Evolutionary conservation across 2,329 filamentous ascomycete species (phyloP), one percentile per base, ranked within the genome.

Genomic region (Cercospora citrullina): DNA sequence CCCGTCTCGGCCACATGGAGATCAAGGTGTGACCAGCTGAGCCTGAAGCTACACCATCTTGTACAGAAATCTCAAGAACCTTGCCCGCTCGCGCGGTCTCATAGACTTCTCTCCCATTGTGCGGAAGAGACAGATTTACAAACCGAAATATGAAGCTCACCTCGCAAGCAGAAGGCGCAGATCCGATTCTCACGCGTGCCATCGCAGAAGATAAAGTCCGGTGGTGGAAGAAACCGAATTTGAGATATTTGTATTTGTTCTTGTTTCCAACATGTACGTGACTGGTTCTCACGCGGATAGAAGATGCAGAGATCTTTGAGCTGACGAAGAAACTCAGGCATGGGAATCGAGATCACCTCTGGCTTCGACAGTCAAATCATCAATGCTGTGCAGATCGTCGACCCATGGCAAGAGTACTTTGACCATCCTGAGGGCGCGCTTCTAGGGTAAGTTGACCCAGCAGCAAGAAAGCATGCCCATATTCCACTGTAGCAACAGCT

Each of bases 341-440:
- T 89, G 79, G 87, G 87, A 58, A 87, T 89, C 66, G 87, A 89
- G 78, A 86, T 87, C 73, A 88, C 86, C 0, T 87, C 85, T 4
- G 86, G 86, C 0, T 88, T 87, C 71, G 86, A 87, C 72, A 84
- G 82, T 3, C 84, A 81, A 30, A 82, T 85, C 39, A 73, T 73
- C 65, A 73, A 73, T 58, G 68, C 69, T 16, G 63, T 71, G 30
- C 71, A 73, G 53, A 65, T 71, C 39, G 65, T 65, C 5, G 26
- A 55, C 4, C 55, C 68, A 51, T 71, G 64, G 64, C 67, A 69
- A 28, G 60, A 69, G 12, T 69, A 82, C 71, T 86, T 87, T 70
- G 78, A 78, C 4, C 53, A 85, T 48, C 84, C 62, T 3, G 39
- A 64, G 79, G 83, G 81, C 10, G 79, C 80, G 3, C 75, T 83